These are phyloP conservation scores for Lathyrus tuberosus DNA, from an alignment of 306 rosid genomes.

Conservation along the genomic window DNA sequence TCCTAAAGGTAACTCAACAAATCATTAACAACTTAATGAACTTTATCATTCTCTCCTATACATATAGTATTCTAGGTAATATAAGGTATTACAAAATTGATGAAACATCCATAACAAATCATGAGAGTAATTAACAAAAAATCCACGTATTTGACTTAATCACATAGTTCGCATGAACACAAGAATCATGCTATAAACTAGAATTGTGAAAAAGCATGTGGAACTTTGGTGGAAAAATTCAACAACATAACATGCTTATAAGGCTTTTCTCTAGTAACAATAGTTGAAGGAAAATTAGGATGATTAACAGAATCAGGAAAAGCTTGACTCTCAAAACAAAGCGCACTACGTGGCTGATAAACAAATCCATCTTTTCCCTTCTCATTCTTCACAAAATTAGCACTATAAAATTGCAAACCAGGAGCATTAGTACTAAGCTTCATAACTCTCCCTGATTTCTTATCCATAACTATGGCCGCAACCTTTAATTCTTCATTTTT, in stretches of 20 bases:
- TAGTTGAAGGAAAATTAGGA: constrained; percentile 75
- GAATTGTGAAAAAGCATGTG: constrained; percentile 32
- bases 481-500: constrained; percentile 30
- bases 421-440: constrained; percentile 63
- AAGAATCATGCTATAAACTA: not conserved
- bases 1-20: no score
- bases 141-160: not conserved
- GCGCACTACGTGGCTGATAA: constrained; percentile 55
- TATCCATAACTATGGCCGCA: constrained; percentile 53
- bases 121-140: not conserved
- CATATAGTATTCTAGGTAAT: no score
- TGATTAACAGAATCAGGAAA: constrained; percentile 79
- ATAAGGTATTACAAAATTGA: not conserved
- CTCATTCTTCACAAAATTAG: constrained; percentile 51
- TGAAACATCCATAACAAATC: not conserved
- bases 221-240: constrained; percentile 54
- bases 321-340: constrained; percentile 76
- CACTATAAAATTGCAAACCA: constrained; percentile 68
- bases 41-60: no score
- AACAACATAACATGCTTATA: constrained; percentile 60
- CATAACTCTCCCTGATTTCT: constrained; percentile 64
- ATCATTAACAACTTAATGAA: no score
- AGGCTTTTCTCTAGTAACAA: constrained; percentile 59
- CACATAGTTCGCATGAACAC: not conserved
- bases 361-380: constrained; percentile 65